Evolutionary conservation across 768 basidiomycete genomes (phyloP).

Genomic region (Suillus lakei): DNA sequence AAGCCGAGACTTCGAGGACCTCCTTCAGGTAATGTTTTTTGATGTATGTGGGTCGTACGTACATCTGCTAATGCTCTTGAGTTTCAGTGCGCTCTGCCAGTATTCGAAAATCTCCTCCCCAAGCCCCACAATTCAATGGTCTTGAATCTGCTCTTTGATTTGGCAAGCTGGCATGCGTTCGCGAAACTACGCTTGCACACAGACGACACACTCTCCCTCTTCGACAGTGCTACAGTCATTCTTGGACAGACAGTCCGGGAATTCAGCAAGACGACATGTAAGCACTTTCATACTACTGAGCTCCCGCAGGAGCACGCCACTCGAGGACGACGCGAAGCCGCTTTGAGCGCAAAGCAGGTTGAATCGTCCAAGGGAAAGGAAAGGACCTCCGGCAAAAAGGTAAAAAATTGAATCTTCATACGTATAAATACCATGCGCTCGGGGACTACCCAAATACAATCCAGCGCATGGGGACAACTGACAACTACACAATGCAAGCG

Average conservation of each 20-base stretch:
- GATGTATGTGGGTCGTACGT: too few species aligned
- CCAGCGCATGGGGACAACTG: not conserved
- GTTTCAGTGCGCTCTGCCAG: slow-evolving; percentile 40
- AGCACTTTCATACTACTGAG: slow-evolving; percentile 22
- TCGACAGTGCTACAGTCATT: slow-evolving; percentile 14
- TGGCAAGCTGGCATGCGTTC: slow-evolving; percentile 21
- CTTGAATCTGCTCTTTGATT: slow-evolving; percentile 15
- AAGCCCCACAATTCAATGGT: slow-evolving; percentile 25
- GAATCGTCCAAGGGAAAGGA: too few species aligned
- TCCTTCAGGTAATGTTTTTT: slow-evolving; percentile 9
- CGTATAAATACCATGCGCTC: slow-evolving; percentile 17
- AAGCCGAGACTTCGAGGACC: slow-evolving; percentile 16
- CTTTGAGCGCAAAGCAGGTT: not conserved
- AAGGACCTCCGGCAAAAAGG: not conserved
- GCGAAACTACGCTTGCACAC: slow-evolving; percentile 12
- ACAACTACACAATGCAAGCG: slow-evolving; percentile 35
- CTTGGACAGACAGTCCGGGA: not conserved
- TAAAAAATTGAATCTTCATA: slow-evolving; percentile 12
- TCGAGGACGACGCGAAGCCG: slow-evolving; percentile 13
- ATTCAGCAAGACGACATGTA: not conserved
- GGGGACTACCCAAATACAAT: slow-evolving; percentile 8
- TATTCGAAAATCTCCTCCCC: slow-evolving; percentile 43
- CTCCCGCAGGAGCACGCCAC: slow-evolving; percentile 20
- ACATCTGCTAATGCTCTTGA: not conserved
- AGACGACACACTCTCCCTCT: not conserved